Conservation (phyloP, 1,284 basidiomycete species). For the Tylopilus sp. region DNA sequence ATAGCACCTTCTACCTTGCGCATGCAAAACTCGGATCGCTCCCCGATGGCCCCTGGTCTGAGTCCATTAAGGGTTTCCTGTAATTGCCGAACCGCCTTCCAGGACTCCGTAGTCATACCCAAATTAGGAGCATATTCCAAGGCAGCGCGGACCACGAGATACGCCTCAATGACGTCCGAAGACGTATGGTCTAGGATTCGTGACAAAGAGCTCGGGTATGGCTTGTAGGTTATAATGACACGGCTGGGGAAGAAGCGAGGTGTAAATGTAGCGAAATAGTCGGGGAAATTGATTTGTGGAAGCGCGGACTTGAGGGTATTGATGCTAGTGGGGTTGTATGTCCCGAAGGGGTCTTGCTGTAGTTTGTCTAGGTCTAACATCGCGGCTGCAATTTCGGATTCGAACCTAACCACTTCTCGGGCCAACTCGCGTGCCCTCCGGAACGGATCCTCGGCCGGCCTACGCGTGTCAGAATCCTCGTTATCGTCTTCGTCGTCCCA, state of each 20-base stretch:
- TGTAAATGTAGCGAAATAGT: conserved; percentile 83
- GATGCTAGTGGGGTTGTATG: conserved; percentile 83
- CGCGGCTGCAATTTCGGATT: conserved; percentile 76
- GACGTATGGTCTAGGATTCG: conserved; percentile 68
- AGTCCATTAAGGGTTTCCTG: conserved; percentile 76
- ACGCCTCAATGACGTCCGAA: conserved; percentile 78
- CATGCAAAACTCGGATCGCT: conserved; percentile 77
- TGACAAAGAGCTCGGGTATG: conserved; percentile 69
- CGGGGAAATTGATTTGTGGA: conserved; percentile 75
- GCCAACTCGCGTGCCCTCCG: conserved; percentile 63
- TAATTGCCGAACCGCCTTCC: conserved; percentile 69
- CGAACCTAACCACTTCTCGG: conserved; percentile 74
- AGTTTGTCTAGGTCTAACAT: conserved; percentile 76
- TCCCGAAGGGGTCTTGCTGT: conserved; percentile 76
- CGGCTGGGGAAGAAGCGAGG: conserved; percentile 72
- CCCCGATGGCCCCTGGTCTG: conserved; percentile 81
- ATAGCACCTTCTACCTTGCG: conserved; percentile 59
- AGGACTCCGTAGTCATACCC: conserved; percentile 69
- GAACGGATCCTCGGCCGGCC: conserved; percentile 33
- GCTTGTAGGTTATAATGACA: conserved; percentile 83
- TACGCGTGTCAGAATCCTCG: conserved; percentile 44
- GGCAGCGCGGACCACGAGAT: conserved; percentile 74
- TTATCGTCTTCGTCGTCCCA: conserved; percentile 63
- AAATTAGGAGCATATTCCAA: conserved; percentile 66
- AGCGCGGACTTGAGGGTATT: conserved; percentile 69